Evolutionary conservation across 345 rosid genomes (phyloP), one percentile per base, ranked within the genome.

Genomic region (Fremontodendron californicum): DNA sequence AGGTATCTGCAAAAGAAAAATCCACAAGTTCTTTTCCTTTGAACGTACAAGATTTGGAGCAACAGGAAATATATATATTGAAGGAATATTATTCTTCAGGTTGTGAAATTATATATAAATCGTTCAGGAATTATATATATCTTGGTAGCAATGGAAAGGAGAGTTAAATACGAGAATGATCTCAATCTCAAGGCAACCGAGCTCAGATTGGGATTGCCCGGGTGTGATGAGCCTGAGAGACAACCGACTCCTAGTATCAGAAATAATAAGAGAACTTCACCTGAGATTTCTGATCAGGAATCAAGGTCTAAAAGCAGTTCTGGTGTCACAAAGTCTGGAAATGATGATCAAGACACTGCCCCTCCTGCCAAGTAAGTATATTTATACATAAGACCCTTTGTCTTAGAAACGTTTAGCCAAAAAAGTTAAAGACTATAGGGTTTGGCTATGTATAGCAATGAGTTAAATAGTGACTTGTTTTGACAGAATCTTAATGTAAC

Each of bases 161-260:
- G 58, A 43, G 62, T 85, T 86, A 71, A 43, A 55, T 84, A 52
- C 45, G 83, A 85, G 73, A 73, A 79, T 62, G 88, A 84, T 70
- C 82, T 86, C 5, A 90, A 87, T 80, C 85, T 91, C 68, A 85
- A 81, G 84, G 94, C 86, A 60, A 94, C 96, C 0, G 97, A 94
- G 88, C 88, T 93, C 18, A 89, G 94, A 62, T 79, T 93, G 42
- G 97, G 98, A 33, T 78, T 93, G 78, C 99, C 96, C 5, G 99
- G 98, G 29, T 77, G 85, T 19, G 87, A 84, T 58, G 84, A 74
- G 55, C 73, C 75, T 29, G 86, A 81, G 54, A 75, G 77, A 21
- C 73, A 66, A 42, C 19, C 75, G 11, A 48, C 58, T 71, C 68
- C 80, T 45, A 75, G 63, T 46, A 55, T 77, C 52, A 75, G 82